Base-by-base conservation (phyloP, 179 eudicot species). In the Carnegiea gigantea region DNA sequence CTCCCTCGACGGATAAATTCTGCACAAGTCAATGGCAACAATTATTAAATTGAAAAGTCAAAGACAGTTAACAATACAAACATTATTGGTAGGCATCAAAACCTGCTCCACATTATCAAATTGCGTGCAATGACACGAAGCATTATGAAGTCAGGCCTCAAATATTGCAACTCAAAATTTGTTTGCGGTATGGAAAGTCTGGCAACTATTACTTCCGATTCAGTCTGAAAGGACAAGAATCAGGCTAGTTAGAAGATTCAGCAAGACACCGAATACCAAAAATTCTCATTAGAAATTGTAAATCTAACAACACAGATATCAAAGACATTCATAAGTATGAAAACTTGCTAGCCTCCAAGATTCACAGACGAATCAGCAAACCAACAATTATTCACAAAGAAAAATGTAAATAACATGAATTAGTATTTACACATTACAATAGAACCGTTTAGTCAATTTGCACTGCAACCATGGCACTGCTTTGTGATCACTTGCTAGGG, bases 91-190 rank as follows among this genome's bases (percentile, higher is more conserved):
- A 17, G 21, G 57, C 64, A 54, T 70, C 82, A 74, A 33, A 70
- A 95, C 99, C 99, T 97, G 96, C 91, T 95, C 99, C 99, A 95
- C 90, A 89, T 87, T 83, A 95, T 92, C 87, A 97, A 86, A 86
- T 91, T 95, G 80, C 92, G 92, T 80, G 99, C 97, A 87, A 97
- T 91, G 75, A 97, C 93, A 70, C 97, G 97, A 78, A 97, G 97
- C 98, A 97, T 88, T 80, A 97, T 91, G 89, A 97, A 95, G 82
- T 97, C 98, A 14, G 99, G 98, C 88, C 99, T 93, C 79, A 95
- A 89, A 83, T 93, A 95, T 80, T 95, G 99, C 92, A 97, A 83
- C 77, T 91, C 97, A 85, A 95, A 97, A 80, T 86, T 88, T 46
- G 98, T 95, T 86, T 83, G 77, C 30, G 99, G 99, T 70, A 97